phyloP scores from a whole-genome alignment of 768 basidiomycete species.

The Phylloporus sp. region DNA sequence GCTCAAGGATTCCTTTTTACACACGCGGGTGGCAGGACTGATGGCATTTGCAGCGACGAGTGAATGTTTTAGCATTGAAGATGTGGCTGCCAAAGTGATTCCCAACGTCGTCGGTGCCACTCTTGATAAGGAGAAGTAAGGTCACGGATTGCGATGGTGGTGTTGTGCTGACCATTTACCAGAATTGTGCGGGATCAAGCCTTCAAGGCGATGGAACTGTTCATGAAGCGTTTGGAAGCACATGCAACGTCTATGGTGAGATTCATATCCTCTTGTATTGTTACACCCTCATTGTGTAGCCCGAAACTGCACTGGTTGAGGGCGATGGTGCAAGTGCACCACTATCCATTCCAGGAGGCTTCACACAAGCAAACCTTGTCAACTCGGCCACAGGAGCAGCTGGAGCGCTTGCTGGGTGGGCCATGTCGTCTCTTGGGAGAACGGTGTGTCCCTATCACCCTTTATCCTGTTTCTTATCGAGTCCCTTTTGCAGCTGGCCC shows the following conservation, averaged over 20 bases:
- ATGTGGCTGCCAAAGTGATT: conserved; percentile 85
- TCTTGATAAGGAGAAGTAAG: conserved; percentile 92
- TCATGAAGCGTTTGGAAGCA: conserved; percentile 77
- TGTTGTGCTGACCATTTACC: not conserved
- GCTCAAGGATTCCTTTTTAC: conserved; percentile 87
- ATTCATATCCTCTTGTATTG: conserved; percentile 3
- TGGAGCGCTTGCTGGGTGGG: conserved; percentile 92
- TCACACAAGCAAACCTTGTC: conserved; percentile 46
- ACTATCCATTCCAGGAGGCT: conserved; percentile 28
- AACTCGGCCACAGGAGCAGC: conserved; percentile 90
- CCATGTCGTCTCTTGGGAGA: conserved; percentile 84
- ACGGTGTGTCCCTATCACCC: conserved; percentile 44
- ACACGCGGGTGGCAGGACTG: conserved; percentile 87
- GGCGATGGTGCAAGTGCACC: conserved; percentile 32
- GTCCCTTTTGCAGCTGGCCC: conserved; percentile 48
- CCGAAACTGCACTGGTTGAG: conserved; percentile 48
- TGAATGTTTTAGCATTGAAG: conserved; percentile 85
- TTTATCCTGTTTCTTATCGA: not conserved
- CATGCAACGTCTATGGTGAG: conserved; percentile 82
- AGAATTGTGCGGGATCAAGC: conserved; percentile 95
- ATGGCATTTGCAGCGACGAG: conserved; percentile 96
- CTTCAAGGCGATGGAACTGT: conserved; percentile 88
- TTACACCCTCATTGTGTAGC: conserved; percentile 34
- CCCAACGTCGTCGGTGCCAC: conserved; percentile 77
- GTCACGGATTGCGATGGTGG: not conserved